Evolutionary conservation across 306 rosid species (phyloP), one percentile per base, ranked within the genome.

Genomic region (Medicago truncatula): DNA sequence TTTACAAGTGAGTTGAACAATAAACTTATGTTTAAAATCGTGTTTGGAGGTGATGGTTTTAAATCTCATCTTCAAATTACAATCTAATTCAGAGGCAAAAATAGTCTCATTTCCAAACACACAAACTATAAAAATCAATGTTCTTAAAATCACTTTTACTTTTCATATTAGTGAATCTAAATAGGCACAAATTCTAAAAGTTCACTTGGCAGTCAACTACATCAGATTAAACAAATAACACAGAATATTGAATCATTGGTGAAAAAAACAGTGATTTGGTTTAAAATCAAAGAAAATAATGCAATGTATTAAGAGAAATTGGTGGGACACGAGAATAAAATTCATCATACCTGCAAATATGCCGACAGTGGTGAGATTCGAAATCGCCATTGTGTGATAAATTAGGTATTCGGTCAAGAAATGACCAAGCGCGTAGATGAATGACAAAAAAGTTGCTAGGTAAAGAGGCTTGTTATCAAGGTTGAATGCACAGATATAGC

Each of bases 381-480:
- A 62, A 76, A 90, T 80, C 50, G 87, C 81, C 99, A 90, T 95
- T 11, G 99, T 95, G 4, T 81, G 89, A 85, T 90, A 95, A 40
- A 88, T 60, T 44, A 95, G 83, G 86, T 84, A 84, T 76, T 95
- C 97, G 0, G 91, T 89, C 78, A 89, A 80, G 93, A 95, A 95
- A 88, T 95, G 99, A 61, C 92, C 92, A n/a, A 95, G 84, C 1
- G 97, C 99, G 76, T 90, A 95, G 70, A 92, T 67, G 82, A 95
- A 95, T 31, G 97, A 95, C 70, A 89, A 83, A 74, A 95, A 84
- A 20, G 97, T 92, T 61, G 92, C 93, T 70, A 86, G 72, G 83
- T 95, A 95, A 21, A 95, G 87, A 53, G 97, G 97, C 81, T 81
- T 95, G 78, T 92, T 92, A 9, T 95, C 96, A 73, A 95, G 99